A percentile compares a stretch with the other conserved stretches of the same genome.
phyloP scores from a whole-genome alignment of 352 stramenopile genomes.

The Ophiocytium majus region DNA sequence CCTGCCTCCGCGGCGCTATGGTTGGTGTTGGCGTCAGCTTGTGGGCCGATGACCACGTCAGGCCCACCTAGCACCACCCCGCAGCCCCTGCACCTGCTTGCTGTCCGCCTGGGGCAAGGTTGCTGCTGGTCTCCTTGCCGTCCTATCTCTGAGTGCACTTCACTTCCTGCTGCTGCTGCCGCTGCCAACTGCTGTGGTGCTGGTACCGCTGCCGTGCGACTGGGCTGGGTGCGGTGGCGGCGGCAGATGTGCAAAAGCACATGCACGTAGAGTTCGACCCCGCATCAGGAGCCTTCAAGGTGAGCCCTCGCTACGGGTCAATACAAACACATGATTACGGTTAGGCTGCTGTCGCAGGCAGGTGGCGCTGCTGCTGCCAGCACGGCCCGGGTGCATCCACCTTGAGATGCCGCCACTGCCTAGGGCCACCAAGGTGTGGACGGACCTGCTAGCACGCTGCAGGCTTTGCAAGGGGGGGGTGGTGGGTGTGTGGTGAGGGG shows the following conservation, averaged over 20 bases:
- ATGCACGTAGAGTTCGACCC: slow-evolving; percentile 55
- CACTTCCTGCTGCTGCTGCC: slow-evolving; percentile 6
- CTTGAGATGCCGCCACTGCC: no score
- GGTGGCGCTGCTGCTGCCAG: background rate
- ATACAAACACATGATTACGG: background rate
- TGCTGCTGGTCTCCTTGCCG: no score
- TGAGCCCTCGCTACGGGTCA: no score
- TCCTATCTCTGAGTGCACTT: no score
- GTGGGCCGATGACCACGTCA: no score
- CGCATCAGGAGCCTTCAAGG: slow-evolving; percentile 53
- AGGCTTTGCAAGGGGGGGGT: no score
- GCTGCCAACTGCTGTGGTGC: background rate
- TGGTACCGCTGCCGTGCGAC: background rate
- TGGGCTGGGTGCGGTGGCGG: background rate
- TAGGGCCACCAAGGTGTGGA: no score
- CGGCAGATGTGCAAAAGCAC: slow-evolving; percentile 55
- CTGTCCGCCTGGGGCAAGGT: no score
- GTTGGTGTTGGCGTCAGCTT: no score
- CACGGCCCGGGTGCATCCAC: background rate
- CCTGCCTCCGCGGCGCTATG: background rate
- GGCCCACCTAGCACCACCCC: no score
- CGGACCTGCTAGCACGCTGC: background rate
- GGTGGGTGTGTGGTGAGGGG: no score
- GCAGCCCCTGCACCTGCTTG: no score
- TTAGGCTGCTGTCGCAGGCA: background rate